Evolutionary conservation across 805 yeast species (phyloP).

Genomic region (Teunomyces cretensis): DNA sequence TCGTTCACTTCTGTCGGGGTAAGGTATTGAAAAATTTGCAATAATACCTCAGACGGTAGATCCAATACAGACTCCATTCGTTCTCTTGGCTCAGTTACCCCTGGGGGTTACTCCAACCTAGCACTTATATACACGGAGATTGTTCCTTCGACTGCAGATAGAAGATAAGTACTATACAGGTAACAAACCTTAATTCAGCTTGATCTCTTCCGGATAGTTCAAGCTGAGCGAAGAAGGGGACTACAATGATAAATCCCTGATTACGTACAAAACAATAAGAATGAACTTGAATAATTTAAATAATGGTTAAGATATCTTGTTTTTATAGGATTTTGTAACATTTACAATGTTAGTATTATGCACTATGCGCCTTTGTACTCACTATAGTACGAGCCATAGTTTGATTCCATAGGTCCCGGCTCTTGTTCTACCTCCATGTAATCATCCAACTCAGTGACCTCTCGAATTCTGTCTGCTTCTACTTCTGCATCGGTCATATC

Average conservation of each 20-base stretch:
- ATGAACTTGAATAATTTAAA: no score
- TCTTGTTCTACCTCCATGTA: neutral
- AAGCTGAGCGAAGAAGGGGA: no score
- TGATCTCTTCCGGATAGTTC: no score
- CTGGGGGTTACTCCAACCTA: no score
- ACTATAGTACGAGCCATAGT: conserved; percentile 18
- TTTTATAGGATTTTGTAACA: no score
- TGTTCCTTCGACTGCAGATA: no score
- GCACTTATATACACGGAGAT: neutral
- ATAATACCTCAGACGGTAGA: conserved; percentile 20
- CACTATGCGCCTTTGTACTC: conserved; percentile 6
- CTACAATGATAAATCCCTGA: no score
- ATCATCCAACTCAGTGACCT: conserved; percentile 1
- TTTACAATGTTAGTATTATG: no score
- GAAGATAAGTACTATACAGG: no score
- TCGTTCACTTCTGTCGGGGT: conserved; percentile 6
- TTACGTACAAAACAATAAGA: no score
- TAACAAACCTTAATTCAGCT: no score
- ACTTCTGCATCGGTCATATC: conserved; percentile 23
- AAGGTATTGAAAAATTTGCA: conserved; percentile 12
- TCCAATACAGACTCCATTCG: conserved; percentile 6
- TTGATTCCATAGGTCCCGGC: conserved; percentile 10
- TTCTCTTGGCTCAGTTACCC: neutral
- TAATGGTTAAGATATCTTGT: no score
- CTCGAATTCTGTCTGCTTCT: neutral